These are phyloP conservation scores for Trichoderma harzianum DNA, from an alignment of 2,329 filamentous ascomycete genomes.

Conservation along the genomic window DNA sequence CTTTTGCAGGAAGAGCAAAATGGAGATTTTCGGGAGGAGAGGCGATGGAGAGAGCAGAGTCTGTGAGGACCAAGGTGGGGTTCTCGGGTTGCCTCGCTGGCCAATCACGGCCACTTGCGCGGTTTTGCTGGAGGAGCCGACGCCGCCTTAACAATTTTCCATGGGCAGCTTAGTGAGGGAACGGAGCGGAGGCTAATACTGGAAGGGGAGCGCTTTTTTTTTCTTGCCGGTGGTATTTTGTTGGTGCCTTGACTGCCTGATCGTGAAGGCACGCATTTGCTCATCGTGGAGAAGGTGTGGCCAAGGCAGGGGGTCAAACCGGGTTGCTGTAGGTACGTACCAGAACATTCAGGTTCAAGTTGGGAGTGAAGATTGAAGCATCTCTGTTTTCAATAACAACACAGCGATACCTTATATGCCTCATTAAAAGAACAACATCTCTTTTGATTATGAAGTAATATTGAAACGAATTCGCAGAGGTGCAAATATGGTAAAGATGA, in stretches of 20 bases:
- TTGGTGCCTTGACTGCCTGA: slow-evolving; percentile 17
- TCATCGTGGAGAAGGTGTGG: neutral
- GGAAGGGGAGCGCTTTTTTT: slow-evolving; percentile 3
- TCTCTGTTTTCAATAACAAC: too few species aligned
- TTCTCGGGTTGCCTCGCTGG: slow-evolving; percentile 29
- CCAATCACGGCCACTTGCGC: slow-evolving; percentile 37
- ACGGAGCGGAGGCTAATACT: neutral
- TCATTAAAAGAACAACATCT: too few species aligned
- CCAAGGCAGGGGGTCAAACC: neutral
- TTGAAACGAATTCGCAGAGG: too few species aligned
- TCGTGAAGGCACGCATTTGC: slow-evolving; percentile 11
- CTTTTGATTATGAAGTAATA: too few species aligned
- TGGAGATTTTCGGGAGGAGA: slow-evolving; percentile 44
- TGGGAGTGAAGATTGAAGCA: too few species aligned
- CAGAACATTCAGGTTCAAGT: neutral
- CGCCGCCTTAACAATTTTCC: slow-evolving; percentile 38
- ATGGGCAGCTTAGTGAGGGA: slow-evolving; percentile 19
- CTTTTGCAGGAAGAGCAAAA: slow-evolving; percentile 43
- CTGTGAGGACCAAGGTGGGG: slow-evolving; percentile 42
- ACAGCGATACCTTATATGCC: too few species aligned
- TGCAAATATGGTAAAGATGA: too few species aligned
- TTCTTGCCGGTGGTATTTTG: neutral
- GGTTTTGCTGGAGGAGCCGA: slow-evolving; percentile 40
- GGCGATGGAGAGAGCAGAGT: slow-evolving; percentile 39
- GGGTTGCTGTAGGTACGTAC: neutral